Conservation (phyloP, 2,329 filamentous ascomycete genomes). For the Epichloe coenophiala region DNA sequence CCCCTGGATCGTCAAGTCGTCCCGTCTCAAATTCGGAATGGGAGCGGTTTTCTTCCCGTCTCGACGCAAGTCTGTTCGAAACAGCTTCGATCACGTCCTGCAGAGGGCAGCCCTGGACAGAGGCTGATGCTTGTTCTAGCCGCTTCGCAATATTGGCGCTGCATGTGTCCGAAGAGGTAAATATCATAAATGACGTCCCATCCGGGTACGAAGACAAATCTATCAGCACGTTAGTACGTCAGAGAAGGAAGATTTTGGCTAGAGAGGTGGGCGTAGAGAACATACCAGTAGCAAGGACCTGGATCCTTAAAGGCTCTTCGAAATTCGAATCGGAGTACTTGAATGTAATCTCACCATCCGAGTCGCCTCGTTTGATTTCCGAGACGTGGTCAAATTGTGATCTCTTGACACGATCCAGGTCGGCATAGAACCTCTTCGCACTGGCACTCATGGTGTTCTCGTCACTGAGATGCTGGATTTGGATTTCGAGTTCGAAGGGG, state of each 20-base stretch:
- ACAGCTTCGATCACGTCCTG: conserved; percentile 4
- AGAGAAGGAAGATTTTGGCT: not conserved
- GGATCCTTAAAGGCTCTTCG: conserved; percentile 20
- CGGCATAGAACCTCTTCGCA: conserved; percentile 37
- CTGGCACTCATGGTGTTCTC: not conserved
- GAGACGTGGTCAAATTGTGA: conserved; percentile 35
- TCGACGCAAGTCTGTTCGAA: not conserved
- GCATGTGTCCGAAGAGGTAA: conserved; percentile 23
- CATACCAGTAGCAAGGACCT: conserved; percentile 23
- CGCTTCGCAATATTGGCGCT: conserved; percentile 25
- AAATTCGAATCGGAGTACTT: conserved; percentile 25
- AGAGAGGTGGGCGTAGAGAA: conserved; percentile 4
- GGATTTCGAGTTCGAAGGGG: not conserved
- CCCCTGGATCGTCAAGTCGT: not conserved
- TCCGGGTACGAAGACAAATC: conserved; percentile 25
- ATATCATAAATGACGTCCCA: conserved; percentile 27
- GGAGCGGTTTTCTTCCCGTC: not conserved
- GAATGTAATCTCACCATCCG: conserved; percentile 61
- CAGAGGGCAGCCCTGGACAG: conserved; percentile 9
- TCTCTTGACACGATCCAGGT: conserved; percentile 29
- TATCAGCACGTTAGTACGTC: conserved; percentile 5
- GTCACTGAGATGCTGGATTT: not conserved
- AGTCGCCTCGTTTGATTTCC: conserved; percentile 45
- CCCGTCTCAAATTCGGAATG: not conserved
- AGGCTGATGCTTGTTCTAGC: conserved; percentile 25